Conservation (phyloP, 345 rosid species). For the Conringia planisiliqua region DNA sequence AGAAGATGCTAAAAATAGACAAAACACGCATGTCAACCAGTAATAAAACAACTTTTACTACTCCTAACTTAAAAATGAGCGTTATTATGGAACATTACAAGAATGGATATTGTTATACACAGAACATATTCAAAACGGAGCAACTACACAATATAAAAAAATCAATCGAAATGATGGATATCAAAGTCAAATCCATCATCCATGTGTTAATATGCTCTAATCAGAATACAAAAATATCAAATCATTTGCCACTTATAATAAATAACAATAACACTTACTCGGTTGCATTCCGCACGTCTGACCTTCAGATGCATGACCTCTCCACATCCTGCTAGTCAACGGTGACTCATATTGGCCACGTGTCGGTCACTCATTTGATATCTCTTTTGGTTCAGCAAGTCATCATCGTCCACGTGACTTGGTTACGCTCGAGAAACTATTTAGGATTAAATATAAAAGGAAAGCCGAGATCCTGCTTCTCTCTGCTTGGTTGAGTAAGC, state of each 20-base stretch:
- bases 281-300: slow-evolving; percentile 24
- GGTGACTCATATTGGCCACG: slow-evolving; percentile 11
- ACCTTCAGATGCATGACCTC: neutral
- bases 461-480: neutral
- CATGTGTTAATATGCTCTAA: neutral
- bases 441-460: slow-evolving; percentile 3
- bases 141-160: too few species aligned
- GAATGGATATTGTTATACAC: too few species aligned
- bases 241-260: neutral
- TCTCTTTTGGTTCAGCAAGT: neutral
- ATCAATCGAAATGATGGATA: too few species aligned
- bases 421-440: neutral
- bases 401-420: slow-evolving; percentile 23
- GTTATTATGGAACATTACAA: too few species aligned
- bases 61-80: too few species aligned
- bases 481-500: neutral
- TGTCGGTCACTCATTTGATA: slow-evolving; percentile 6
- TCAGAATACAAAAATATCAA: neutral
- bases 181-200: neutral
- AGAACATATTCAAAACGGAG: too few species aligned
- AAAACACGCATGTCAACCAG: too few species aligned
- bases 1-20: too few species aligned
- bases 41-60: too few species aligned
- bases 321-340: slow-evolving; percentile 28
- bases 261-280: neutral